Base-by-base conservation (phyloP, 768 basidiomycete genomes). In the Candolleomyces eurysporus region DNA sequence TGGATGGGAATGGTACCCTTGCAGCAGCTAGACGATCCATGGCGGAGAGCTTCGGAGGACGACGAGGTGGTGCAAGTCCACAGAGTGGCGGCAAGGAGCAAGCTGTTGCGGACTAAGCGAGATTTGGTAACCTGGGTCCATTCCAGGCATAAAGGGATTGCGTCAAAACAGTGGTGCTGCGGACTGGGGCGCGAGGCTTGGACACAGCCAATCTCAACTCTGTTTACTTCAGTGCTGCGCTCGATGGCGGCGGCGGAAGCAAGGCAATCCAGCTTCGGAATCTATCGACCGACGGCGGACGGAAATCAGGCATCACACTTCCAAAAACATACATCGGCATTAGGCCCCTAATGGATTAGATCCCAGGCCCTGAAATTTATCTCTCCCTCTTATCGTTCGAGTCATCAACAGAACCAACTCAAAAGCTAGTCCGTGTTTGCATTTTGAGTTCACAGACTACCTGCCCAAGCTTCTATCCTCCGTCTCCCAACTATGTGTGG, bases 401-500 rank as follows among this genome's bases (percentile, higher is more conserved):
- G 54, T 56, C 54, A 56, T 43, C 54, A n/a, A 6, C 39, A 9
- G 36, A 32, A 32, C 51, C 30, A 32, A 36, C 52, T 31, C 26
- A 17, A 13, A 11, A 17, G 8, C 16, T 36, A 36, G 36, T 11
- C 36, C 26, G 26, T 26, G 26, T 26, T 26, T 26, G 26, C 26
- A 26, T 36, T n/a, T 30, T 26, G 17, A 55, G 32, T 36, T 4
- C 16, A 31, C 39, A 40, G n/a, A 17, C 14, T 6, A 31, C 19
- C n/a, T 36, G 11, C 31, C 31, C 31, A 51, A 48, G 57, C 48
- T 59, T 49, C 49, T 63, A 53, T 30, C 52, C 53, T n/a, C 22
- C 58, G 46, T 52, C 52, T 48, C 58, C 55, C 58, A 62, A 75
- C 26, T 49, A 98, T 98, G 95, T 98, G 95, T 72, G 95, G 95